Percentiles rank a stretch among this genome's conserved stretches.
Evolutionary conservation across 2,329 filamentous ascomycete species (phyloP).

Genomic region (Penicillium palitans): DNA sequence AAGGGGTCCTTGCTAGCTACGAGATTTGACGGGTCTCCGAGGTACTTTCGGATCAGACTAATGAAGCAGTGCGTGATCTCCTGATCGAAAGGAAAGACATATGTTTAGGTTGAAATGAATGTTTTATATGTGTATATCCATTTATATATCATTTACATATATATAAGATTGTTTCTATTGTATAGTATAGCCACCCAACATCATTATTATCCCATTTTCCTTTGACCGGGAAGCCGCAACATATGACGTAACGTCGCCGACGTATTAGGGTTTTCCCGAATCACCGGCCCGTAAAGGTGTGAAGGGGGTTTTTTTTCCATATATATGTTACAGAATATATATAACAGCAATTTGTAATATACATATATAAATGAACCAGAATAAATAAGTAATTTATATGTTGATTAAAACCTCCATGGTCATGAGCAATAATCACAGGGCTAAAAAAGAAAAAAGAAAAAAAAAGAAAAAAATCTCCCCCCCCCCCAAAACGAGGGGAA

Average conservation of each 20-base stretch:
- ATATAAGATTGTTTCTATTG: background rate
- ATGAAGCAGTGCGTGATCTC: background rate
- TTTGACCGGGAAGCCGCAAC: conserved; percentile 21
- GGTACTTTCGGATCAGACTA: background rate
- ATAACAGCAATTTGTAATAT: background rate
- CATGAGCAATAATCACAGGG: background rate
- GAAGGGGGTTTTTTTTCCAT: background rate
- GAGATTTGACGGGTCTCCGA: background rate
- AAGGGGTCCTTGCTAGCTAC: background rate
- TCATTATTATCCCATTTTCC: conserved; percentile 19
- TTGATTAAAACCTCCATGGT: background rate
- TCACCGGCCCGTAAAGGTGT: conserved; percentile 19
- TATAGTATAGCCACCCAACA: background rate
- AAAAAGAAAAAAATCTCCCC: conserved; percentile 4
- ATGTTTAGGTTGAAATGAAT: background rate
- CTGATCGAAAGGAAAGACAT: background rate
- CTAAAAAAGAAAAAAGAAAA: background rate
- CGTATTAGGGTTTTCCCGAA: conserved; percentile 21
- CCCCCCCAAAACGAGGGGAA: conserved; percentile 20
- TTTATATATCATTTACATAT: background rate
- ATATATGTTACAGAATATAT: background rate
- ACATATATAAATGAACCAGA: background rate
- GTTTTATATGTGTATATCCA: background rate
- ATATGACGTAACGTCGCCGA: conserved; percentile 31
- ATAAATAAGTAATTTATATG: background rate